phyloP scores from a whole-genome alignment of 805 yeast species.

The Starmerella vaccinii region DNA sequence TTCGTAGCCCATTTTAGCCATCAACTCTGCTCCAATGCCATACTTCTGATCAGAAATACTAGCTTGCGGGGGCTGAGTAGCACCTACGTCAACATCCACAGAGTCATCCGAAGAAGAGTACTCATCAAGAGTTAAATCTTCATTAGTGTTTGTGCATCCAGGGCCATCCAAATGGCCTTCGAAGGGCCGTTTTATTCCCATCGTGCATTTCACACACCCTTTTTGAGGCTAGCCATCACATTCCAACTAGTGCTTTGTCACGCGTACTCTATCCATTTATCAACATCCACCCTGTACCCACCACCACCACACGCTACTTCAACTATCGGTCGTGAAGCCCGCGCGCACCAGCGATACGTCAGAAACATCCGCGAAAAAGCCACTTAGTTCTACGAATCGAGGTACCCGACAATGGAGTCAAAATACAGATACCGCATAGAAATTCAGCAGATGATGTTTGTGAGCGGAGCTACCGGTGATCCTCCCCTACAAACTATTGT shows the following conservation, averaged over 20 bases:
- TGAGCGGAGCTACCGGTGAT: conserved; percentile 86
- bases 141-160: not conserved
- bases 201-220: not conserved
- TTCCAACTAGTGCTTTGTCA: no score
- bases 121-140: not conserved
- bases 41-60: conserved; percentile 33
- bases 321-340: no score
- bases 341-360: no score
- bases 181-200: not conserved
- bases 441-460: conserved; percentile 98
- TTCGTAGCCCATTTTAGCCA: conserved; percentile 78
- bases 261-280: no score
- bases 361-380: no score
- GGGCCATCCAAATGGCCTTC: not conserved
- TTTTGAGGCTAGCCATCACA: no score
- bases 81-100: not conserved
- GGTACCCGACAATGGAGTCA: conserved; percentile 16
- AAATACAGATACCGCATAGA: conserved; percentile 71
- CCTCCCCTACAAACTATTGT: conserved; percentile 88
- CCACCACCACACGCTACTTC: no score
- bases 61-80: not conserved
- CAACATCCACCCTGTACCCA: no score
- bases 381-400: no score
- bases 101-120: conserved; percentile 7
- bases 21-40: conserved; percentile 75